A percentile compares a stretch with the other conserved stretches of the same genome.
Conservation (phyloP, 257 asterid genomes). For the Haberlea rhodopensis region DNA sequence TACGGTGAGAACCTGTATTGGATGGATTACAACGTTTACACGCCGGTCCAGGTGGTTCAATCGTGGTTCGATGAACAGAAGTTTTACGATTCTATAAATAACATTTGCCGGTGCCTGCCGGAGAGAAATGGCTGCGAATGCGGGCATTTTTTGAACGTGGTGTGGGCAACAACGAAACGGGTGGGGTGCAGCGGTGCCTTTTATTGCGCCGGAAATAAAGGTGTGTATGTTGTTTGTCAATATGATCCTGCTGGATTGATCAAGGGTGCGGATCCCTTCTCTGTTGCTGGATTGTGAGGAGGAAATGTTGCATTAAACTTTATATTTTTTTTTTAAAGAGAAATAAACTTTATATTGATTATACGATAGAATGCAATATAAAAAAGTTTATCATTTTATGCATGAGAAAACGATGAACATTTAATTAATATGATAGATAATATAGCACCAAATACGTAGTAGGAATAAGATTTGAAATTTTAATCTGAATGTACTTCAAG, state of each 20-base stretch:
- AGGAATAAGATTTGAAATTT: no score
- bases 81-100: conserved; percentile 30
- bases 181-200: conserved; percentile 63
- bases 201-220: conserved; percentile 48
- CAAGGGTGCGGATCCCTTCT: conserved; percentile 40
- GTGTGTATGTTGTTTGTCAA: conserved; percentile 45
- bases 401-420: no score
- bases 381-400: no score
- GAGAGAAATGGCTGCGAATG: conserved; percentile 58
- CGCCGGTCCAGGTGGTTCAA: conserved; percentile 39
- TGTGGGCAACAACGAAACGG: conserved; percentile 44
- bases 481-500: no score
- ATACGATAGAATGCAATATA: not conserved
- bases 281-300: no score
- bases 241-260: conserved; percentile 54
- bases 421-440: no score
- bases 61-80: conserved; percentile 45
- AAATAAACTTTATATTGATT: not conserved
- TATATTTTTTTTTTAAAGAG: no score
- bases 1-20: conserved; percentile 60
- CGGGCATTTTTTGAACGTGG: conserved; percentile 55
- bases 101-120: conserved; percentile 38
- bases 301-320: no score
- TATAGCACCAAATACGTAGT: no score
- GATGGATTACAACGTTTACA: conserved; percentile 50